A percentile compares a stretch with the other conserved stretches of the same genome.
phyloP scores from a whole-genome alignment of 202 grass and related monocot species.

The Zizania palustris region DNA sequence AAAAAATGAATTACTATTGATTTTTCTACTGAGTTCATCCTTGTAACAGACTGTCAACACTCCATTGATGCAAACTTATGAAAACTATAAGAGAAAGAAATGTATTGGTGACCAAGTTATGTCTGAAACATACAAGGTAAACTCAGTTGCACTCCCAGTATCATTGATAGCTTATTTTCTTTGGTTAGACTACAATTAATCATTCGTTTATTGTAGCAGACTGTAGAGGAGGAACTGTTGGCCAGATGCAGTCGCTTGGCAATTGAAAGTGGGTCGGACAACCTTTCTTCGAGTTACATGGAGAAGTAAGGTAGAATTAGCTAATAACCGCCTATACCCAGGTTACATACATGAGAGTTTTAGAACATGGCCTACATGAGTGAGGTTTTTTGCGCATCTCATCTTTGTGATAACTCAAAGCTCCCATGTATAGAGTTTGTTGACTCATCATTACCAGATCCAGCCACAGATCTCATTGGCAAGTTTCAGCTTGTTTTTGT shows the following conservation, averaged over 20 bases:
- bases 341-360: slow-evolving; percentile 46
- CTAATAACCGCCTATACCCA: slow-evolving; percentile 38
- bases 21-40: neutral
- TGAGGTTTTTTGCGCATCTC: slow-evolving; percentile 25
- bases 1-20: slow-evolving; percentile 5
- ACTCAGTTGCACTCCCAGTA: slow-evolving; percentile 11
- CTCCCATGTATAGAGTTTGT: slow-evolving; percentile 14
- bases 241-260: slow-evolving; percentile 55
- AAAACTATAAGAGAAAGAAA: slow-evolving; percentile 29
- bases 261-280: slow-evolving; percentile 27
- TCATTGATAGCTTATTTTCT: neutral
- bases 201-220: slow-evolving; percentile 29
- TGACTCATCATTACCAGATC: neutral
- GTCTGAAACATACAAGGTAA: slow-evolving; percentile 61
- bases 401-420: slow-evolving; percentile 45
- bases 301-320: slow-evolving; percentile 34
- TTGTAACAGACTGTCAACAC: slow-evolving; percentile 45
- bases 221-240: slow-evolving; percentile 59
- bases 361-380: slow-evolving; percentile 31
- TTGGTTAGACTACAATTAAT: slow-evolving; percentile 19
- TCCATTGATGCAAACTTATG: slow-evolving; percentile 59
- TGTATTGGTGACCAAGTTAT: slow-evolving; percentile 49
- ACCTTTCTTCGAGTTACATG: slow-evolving; percentile 23
- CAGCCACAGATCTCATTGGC: neutral
- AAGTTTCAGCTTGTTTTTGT: slow-evolving; percentile 26